These are phyloP conservation scores for Coemansia sp. DNA, from an alignment of 192 early-diverging fungal species.

Conservation along the genomic window DNA sequence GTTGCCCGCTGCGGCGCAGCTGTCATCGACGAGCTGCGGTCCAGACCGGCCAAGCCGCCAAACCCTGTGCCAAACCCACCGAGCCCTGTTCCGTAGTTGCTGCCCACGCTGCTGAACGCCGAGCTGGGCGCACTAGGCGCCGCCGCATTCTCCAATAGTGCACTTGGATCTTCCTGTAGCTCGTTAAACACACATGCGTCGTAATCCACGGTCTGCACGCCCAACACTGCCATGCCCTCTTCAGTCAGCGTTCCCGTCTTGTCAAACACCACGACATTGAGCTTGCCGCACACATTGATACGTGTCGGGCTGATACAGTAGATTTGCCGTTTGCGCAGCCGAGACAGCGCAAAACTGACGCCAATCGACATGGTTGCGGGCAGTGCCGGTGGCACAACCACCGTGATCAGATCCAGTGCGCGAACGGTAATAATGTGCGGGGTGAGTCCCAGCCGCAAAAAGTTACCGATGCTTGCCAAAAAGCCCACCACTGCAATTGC, in stretches of 20 bases:
- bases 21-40: conserved; percentile 47
- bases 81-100: conserved; percentile 21
- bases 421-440: conserved; percentile 73
- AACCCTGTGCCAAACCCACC: background rate
- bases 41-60: conserved; percentile 21
- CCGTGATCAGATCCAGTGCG: conserved; percentile 95
- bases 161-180: conserved; percentile 50
- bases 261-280: conserved; percentile 97
- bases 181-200: conserved; percentile 49
- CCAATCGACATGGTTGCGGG: conserved; percentile 99
- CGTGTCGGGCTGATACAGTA: conserved; percentile 92
- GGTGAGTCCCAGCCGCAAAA: conserved; percentile 75
- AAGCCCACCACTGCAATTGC: conserved; percentile 84
- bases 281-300: conserved; percentile 95
- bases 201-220: conserved; percentile 68
- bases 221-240: conserved; percentile 92
- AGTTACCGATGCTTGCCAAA: conserved; percentile 83
- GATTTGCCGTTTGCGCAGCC: conserved; percentile 77
- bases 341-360: conserved; percentile 88
- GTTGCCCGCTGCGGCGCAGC: conserved; percentile 37
- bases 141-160: conserved; percentile 38
- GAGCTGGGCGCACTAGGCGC: conserved; percentile 46
- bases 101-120: conserved; percentile 52
- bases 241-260: conserved; percentile 98
- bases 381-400: conserved; percentile 94